Conservation (phyloP, 2,329 filamentous ascomycete species). For the Aspergillus vadensis region DNA sequence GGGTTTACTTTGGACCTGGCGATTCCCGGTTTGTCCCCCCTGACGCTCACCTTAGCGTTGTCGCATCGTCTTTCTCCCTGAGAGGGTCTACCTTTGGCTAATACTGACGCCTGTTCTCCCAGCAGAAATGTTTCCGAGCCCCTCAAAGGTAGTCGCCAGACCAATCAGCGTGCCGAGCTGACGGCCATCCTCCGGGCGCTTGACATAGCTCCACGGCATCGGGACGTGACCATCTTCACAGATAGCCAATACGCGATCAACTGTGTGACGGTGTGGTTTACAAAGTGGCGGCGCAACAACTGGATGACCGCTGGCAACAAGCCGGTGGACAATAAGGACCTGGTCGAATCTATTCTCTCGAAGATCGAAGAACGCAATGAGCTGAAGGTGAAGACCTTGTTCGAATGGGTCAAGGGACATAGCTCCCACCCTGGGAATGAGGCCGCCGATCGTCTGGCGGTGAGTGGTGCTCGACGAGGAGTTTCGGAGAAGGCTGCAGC, state of each 20-base stretch:
- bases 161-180: constrained; percentile 95
- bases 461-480: constrained; percentile 59
- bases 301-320: constrained; percentile 76
- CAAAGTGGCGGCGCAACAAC: constrained; percentile 71
- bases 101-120: constrained; percentile 26
- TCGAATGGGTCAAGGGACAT: constrained; percentile 92
- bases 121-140: constrained; percentile 73
- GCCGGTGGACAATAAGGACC: constrained; percentile 81
- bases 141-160: constrained; percentile 73
- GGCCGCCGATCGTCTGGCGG: constrained; percentile 77
- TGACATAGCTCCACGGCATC: constrained; percentile 68
- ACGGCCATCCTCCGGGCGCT: constrained; percentile 83
- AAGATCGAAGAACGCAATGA: constrained; percentile 70
- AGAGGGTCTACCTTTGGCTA: background rate
- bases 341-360: constrained; percentile 71
- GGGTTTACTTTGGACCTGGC: constrained; percentile 64
- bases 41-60: background rate
- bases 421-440: constrained; percentile 71
- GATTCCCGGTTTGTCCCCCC: constrained; percentile 53
- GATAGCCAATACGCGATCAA: constrained; percentile 91
- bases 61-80: background rate
- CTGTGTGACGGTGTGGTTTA: constrained; percentile 82
- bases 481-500: constrained; percentile 33
- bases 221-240: constrained; percentile 75
- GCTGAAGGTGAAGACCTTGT: constrained; percentile 64